phyloP scores from a whole-genome alignment of 2,329 filamentous ascomycete genomes.

The Bimuria novae-zelandiae region DNA sequence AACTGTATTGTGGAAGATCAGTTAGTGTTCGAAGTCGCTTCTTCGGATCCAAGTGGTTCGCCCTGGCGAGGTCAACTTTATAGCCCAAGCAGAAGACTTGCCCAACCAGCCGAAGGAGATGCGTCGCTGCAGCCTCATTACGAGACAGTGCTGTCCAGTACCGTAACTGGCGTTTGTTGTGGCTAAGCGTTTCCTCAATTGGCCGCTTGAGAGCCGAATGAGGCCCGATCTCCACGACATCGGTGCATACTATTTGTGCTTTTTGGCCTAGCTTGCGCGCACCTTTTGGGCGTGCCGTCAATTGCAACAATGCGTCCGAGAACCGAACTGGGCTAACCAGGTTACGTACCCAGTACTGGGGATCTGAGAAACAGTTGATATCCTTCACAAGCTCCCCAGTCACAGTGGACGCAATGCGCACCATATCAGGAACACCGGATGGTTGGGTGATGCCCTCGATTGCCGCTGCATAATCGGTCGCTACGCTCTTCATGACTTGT shows the following conservation, averaged over 20 bases:
- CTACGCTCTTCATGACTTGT: constrained; percentile 44
- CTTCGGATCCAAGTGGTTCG: not conserved
- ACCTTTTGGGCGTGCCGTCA: not conserved
- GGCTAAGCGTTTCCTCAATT: not conserved
- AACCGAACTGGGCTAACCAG: constrained; percentile 45
- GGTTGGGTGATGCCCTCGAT: not conserved
- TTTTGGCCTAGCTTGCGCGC: not conserved
- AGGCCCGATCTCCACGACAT: not conserved
- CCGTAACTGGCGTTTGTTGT: not conserved
- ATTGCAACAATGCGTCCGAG: constrained; percentile 14
- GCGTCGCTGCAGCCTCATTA: not conserved
- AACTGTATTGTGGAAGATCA: not conserved
- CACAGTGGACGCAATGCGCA: not conserved
- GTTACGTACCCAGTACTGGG: constrained; percentile 44
- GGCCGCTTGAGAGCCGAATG: not conserved
- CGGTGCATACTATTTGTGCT: not conserved
- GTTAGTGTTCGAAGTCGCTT: not conserved
- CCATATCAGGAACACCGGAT: not conserved
- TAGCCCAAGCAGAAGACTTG: not conserved
- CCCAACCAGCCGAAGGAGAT: not conserved
- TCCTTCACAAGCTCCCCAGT: not conserved
- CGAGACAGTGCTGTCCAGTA: not conserved
- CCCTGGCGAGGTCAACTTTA: not conserved
- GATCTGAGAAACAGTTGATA: not conserved
- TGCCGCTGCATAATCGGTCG: constrained; percentile 6